Base-by-base conservation (phyloP, 805 yeast species). In the Lipomyces chichibuensis region DNA sequence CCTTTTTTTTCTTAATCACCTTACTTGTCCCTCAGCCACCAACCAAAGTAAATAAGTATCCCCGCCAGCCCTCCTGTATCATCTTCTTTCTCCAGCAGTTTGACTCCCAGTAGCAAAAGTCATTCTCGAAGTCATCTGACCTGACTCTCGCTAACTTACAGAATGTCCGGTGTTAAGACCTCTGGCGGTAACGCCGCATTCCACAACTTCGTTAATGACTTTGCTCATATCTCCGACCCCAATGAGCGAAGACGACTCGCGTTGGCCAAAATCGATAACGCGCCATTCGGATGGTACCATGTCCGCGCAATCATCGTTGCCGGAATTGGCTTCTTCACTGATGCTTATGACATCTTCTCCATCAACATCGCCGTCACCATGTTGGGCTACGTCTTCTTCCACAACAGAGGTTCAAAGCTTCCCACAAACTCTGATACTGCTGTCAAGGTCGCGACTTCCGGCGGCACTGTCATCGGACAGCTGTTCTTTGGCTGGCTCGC, bases 391-490 rank as follows among this genome's bases (percentile, higher is more conserved):
- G 96, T 88, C 64, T 90, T 79, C 83, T 92, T 93, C 92, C 80
- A 78, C 20, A 87, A 87, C 71, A 65, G 73, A 8, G 46, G 59
- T 53, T 84, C 84, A 65, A 58, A 68, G 32, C 84, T 88, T 67
- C 96, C 97, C 49, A 73, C 84, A 65, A 87, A 96, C 60, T 89
- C 96, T 62, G 78, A 81, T 65, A 91, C 97, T 65, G 81, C 91
- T 72, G 79, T 92, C 72, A 92, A 92, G 81, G 93, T 90, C 62
- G 90, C 96, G 61, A 92, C 97, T 29, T 91, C 97, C 60, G 96
- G 91, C 64, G 97, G 97, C 81, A 92, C 97, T 55, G 96, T 92
- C 72, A 85, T 92, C 76, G 97, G 97, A 75, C 97, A 92, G 81
- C 76, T 92, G 60, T 86, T 89, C 67, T 92, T 92, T 75, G 97